These are phyloP conservation scores for Globisporangium spinosum DNA, from an alignment of 352 stramenopile genomes.

Conservation along the genomic window DNA sequence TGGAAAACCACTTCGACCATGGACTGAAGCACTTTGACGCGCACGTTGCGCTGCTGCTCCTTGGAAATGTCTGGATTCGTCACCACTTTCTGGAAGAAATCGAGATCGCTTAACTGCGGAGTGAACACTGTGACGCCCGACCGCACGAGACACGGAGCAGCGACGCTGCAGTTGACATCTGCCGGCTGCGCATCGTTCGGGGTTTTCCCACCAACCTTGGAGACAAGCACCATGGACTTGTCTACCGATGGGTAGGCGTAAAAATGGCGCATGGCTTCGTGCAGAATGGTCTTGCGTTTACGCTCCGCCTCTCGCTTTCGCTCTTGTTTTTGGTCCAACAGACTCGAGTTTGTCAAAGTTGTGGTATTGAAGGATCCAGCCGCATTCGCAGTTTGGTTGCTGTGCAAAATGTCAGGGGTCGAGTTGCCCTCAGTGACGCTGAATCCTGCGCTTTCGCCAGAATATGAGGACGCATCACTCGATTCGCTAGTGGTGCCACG, in stretches of 20 bases:
- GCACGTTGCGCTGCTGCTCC: constrained; percentile 24
- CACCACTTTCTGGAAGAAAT: constrained; percentile 26
- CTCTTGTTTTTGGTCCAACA: not conserved
- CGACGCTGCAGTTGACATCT: constrained; percentile 23
- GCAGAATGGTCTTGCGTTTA: constrained; percentile 20
- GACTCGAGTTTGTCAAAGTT: not conserved
- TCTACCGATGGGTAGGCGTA: constrained; percentile 41
- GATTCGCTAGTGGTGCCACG: not conserved
- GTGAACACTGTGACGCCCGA: constrained; percentile 69
- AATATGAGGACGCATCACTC: not conserved
- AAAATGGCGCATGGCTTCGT: constrained; percentile 35
- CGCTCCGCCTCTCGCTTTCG: not conserved
- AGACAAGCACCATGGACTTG: constrained; percentile 15
- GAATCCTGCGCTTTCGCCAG: not conserved
- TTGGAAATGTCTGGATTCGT: constrained; percentile 6
- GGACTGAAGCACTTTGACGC: constrained; percentile 28
- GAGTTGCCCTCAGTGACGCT: not conserved
- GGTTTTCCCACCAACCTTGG: not conserved
- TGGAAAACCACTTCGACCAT: constrained; percentile 41
- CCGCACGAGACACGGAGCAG: constrained; percentile 30
- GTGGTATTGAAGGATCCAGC: not conserved
- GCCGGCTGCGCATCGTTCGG: not conserved
- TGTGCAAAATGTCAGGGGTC: not conserved
- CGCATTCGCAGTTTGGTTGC: not conserved
- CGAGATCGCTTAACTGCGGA: constrained; percentile 27